These are phyloP conservation scores for Nymphaea thermarum DNA, from an alignment of 164 flowering plant species.

Conservation along the genomic window DNA sequence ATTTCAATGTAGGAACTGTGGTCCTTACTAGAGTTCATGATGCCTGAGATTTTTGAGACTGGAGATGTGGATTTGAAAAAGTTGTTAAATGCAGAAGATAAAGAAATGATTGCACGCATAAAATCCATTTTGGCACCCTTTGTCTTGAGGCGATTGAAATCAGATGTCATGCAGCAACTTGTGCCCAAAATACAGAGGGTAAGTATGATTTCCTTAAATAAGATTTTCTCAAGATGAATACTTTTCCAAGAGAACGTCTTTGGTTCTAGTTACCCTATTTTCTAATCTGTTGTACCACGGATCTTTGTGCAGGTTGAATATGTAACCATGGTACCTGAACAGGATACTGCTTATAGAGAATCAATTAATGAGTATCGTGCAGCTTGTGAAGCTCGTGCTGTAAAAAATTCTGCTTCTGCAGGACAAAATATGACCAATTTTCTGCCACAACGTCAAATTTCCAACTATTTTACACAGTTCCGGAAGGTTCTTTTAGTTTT, in stretches of 20 bases:
- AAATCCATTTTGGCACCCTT: constrained; percentile 95
- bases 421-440: constrained; percentile 16
- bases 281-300: too few relatives aligned
- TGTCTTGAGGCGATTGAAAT: constrained; percentile 84
- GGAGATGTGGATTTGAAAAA: constrained; percentile 85
- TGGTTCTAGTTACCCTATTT: too few relatives aligned
- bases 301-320: constrained; percentile 54
- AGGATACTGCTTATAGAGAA: constrained; percentile 72
- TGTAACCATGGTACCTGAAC: constrained; percentile 59
- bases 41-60: constrained; percentile 91
- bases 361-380: constrained; percentile 90
- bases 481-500: constrained; percentile 52
- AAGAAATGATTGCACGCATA: constrained; percentile 61
- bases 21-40: constrained; percentile 95
- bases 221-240: too few relatives aligned
- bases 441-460: constrained; percentile 80
- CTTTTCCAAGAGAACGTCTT: too few relatives aligned
- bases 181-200: constrained; percentile 82
- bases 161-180: constrained; percentile 97
- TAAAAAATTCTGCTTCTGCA: constrained; percentile 26
- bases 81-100: constrained; percentile 65
- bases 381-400: constrained; percentile 50
- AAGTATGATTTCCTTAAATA: constrained; percentile 2
- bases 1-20: constrained; percentile 65
- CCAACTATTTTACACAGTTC: constrained; percentile 82